Conservation (phyloP, 1,284 basidiomycete genomes). For the Sparassis latifolia region DNA sequence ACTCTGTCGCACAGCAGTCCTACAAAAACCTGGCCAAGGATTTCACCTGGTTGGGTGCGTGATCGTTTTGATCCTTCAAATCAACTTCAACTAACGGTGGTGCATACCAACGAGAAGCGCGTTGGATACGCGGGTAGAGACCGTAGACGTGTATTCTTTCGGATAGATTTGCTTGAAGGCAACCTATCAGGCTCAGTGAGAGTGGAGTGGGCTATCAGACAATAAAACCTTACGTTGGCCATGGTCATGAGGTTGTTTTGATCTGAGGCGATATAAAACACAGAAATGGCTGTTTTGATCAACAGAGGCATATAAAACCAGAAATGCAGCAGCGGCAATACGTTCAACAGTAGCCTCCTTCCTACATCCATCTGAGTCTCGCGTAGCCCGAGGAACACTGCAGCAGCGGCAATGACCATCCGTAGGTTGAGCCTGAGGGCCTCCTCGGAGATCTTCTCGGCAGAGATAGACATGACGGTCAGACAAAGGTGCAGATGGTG, state of each 20-base stretch:
- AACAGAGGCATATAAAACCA: too few species aligned
- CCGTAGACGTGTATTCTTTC: conserved; percentile 46
- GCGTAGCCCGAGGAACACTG: conserved; percentile 2
- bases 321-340: conserved; percentile 53
- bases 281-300: too few species aligned
- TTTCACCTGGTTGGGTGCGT: conserved; percentile 37
- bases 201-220: neutral
- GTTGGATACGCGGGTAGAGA: conserved; percentile 71
- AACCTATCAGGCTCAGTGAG: conserved; percentile 31
- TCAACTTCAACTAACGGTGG: neutral
- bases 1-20: conserved; percentile 68
- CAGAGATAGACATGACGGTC: conserved; percentile 1
- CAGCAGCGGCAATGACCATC: too few species aligned
- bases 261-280: conserved; percentile 30
- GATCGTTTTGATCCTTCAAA: neutral
- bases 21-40: conserved; percentile 63
- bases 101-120: conserved; percentile 60
- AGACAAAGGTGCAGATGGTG: neutral
- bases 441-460: neutral
- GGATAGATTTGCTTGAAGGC: conserved; percentile 60
- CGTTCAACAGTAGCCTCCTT: too few species aligned
- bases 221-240: conserved; percentile 39
- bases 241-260: conserved; percentile 69
- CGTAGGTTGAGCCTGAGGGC: neutral
- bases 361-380: too few species aligned